phyloP scores from a whole-genome alignment of 768 basidiomycete species.

The Rhodotorula graminis region DNA sequence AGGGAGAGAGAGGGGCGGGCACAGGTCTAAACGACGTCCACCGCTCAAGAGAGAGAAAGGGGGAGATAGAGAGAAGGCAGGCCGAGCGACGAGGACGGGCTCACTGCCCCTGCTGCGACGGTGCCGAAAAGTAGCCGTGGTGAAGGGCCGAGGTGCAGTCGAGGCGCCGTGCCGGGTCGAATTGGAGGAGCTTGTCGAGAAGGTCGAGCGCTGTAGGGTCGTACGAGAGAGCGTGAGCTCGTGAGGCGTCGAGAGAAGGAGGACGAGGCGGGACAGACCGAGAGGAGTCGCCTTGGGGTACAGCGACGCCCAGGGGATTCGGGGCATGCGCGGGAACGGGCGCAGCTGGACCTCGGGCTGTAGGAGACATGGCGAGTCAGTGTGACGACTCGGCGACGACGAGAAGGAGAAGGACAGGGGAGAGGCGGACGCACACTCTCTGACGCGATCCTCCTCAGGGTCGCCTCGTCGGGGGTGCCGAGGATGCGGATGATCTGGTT shows the following conservation, averaged over 20 bases:
- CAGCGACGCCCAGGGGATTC: slow-evolving; percentile 72
- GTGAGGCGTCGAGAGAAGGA: neutral
- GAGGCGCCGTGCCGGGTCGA: slow-evolving; percentile 86
- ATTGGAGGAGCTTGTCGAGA: slow-evolving; percentile 88
- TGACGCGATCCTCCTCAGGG: slow-evolving; percentile 76
- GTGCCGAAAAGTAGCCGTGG: slow-evolving; percentile 42
- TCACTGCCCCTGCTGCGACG: too few species aligned
- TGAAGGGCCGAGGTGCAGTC: slow-evolving; percentile 80
- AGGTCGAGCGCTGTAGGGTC: slow-evolving; percentile 68
- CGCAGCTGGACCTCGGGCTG: slow-evolving; percentile 79
- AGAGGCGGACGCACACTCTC: slow-evolving; percentile 57
- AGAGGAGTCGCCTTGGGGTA: slow-evolving; percentile 79
- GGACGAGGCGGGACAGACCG: slow-evolving; percentile 51
- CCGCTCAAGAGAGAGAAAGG: too few species aligned
- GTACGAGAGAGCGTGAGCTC: slow-evolving; percentile 7
- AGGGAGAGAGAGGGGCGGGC: too few species aligned
- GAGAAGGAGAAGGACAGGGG: neutral
- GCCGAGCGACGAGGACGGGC: too few species aligned
- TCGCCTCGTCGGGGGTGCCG: slow-evolving; percentile 85
- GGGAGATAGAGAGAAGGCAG: too few species aligned
- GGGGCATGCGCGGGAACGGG: slow-evolving; percentile 79
- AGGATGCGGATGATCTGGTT: slow-evolving; percentile 95
- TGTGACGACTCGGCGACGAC: neutral
- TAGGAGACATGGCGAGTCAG: slow-evolving; percentile 18
- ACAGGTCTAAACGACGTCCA: too few species aligned